Evolutionary conservation across 768 basidiomycete species (phyloP), one percentile per base, ranked within the genome.

Genomic region (Lyophyllum atratum): DNA sequence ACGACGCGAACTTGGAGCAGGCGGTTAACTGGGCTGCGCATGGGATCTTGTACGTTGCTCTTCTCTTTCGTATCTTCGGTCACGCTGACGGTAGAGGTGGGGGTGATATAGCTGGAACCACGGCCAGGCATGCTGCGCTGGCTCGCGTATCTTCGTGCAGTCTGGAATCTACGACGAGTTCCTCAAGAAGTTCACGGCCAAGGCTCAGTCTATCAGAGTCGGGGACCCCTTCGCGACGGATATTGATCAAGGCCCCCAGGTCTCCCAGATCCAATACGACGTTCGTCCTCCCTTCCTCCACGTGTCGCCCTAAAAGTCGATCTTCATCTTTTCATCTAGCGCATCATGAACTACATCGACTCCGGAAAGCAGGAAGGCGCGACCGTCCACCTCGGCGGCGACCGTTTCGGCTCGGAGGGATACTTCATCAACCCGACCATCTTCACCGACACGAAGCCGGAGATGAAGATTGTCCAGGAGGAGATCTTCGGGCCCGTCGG

Each of bases 111-210:
- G 86, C 74, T 85, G 74, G 73, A 90, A 90, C 31, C 66, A 69
- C 49, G 91, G 93, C 19, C 93, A 95, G 74, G 79, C 81, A n/a
- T 95, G 93, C 74, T 85, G 85, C 64, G 93, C 92, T 9, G 90
- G 93, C 10, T 89, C 92, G 9, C 85, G 95, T 48, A 89, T 95
- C 58, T 94, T 84, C 66, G 92, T 96, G 4, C 93, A 95, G 64
- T 80, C 81, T 47, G 74, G 76, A 3, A 85, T 95, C 62, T 95
- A 95, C 71, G 91, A 93, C 69, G 73, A 86, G 65, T 95, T 95
- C 80, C 71, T 94, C 42, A 67, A 75, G 53, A 75, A 70, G 54
- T 89, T 94, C 72, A 80, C 81, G 1, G 80, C 72, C 25, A 78
- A 81, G 69, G 76, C 86, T 48, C 72, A 75, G 66, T 54, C 67